Evolutionary conservation across 805 yeast species (phyloP), one percentile per base, ranked within the genome.

Genomic region (Candida ipomoeae): DNA sequence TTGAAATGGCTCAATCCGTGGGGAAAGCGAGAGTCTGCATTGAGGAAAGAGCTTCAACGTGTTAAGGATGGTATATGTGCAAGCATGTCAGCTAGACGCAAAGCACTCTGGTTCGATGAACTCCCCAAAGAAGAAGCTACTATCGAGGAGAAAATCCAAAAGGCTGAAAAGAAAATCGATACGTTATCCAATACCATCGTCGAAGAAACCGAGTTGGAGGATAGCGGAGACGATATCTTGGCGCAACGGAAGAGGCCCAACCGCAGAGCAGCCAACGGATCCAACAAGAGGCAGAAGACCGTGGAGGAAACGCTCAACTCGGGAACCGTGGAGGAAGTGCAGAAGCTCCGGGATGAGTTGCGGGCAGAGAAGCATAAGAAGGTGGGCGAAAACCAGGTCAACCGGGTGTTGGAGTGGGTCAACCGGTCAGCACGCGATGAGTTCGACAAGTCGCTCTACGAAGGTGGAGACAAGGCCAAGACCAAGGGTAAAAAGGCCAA

Each of bases 11-110:
- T 90, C 45, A 83, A 85, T 57, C 82, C 80, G 3, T 81, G 84
- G 78, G 97, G 97, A 2, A 72, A 70, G 46, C 70, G 96, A 42
- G 97, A 90, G 61, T 75, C 82, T 15, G 74, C 70, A 35, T 73
- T 91, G 43, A 69, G 80, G 37, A 85, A 84, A 57, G 95, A 87
- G 58, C 63, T 88, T 40, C 62, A 68, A 6, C 65, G 68, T 3
- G 74, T 82, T 21, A 77, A 79, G 54, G 85, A 80, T 10, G 75
- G 78, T 15, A 74, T 87, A 21, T 62, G 63, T 33, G 66, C 74
- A 11, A 80, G 89, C 57, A 79, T 87, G 56, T 70, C 65, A 10
- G 78, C 88, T 1, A 75, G 96, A 52, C 70, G 79, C 26, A 77
- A 76, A 51, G 81, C 85, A 2, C 63, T 84, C 47, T 73, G 72